Conservation (phyloP, 2,329 filamentous ascomycete genomes). For the Teratosphaeria nubilosa region DNA sequence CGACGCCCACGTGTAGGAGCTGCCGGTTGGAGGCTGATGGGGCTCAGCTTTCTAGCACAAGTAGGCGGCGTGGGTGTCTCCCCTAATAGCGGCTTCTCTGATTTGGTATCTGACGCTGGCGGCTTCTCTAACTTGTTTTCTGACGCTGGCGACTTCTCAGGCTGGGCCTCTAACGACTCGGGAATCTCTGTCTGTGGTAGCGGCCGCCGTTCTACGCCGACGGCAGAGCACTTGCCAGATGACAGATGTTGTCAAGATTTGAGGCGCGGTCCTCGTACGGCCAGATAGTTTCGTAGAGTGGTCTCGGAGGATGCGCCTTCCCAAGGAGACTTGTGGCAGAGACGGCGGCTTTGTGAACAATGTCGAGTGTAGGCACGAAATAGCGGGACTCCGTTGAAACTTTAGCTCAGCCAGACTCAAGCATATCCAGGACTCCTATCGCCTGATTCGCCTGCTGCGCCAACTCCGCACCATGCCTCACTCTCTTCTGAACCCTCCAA, state of each 20-base stretch:
- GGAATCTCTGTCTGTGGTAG: background rate
- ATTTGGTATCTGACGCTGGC: too few species aligned
- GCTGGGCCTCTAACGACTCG: too few species aligned
- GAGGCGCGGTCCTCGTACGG: background rate
- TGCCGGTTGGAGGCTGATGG: too few species aligned
- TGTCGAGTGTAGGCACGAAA: background rate
- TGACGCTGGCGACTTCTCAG: too few species aligned
- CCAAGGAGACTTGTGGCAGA: background rate
- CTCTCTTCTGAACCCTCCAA: constrained; percentile 56
- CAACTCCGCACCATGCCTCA: constrained; percentile 68
- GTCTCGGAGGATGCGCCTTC: background rate
- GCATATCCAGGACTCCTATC: constrained; percentile 77
- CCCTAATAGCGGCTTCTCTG: too few species aligned
- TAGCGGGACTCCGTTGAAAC: background rate
- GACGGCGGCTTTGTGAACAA: background rate
- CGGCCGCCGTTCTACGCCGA: background rate
- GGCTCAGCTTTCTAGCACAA: too few species aligned
- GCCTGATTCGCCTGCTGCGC: constrained; percentile 75
- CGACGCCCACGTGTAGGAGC: too few species aligned
- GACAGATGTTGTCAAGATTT: background rate
- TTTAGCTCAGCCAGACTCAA: constrained; percentile 43
- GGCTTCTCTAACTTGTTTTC: too few species aligned
- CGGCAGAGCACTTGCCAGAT: background rate
- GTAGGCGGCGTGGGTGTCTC: too few species aligned
- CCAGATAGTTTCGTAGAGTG: background rate